Evolutionary conservation across 805 yeast species (phyloP).

Genomic region (Nakazawaea molendinolei): DNA sequence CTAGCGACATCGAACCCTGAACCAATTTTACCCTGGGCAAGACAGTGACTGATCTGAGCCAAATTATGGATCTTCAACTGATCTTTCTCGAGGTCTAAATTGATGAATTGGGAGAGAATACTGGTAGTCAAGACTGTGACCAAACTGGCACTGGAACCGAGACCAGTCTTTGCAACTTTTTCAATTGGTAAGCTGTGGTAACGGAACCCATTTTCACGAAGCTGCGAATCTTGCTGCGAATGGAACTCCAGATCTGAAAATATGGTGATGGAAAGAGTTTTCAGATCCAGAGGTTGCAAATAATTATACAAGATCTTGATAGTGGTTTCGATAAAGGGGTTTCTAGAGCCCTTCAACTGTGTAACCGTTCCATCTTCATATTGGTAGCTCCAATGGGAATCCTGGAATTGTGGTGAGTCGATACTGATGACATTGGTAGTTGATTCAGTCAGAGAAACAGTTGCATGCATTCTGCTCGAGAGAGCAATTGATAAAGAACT

Average conservation of each 20-base stretch:
- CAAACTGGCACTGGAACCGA: constrained; percentile 94
- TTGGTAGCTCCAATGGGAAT: constrained; percentile 62
- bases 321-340: constrained; percentile 73
- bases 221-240: constrained; percentile 50
- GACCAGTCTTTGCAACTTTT: constrained; percentile 85
- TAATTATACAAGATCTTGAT: constrained; percentile 1
- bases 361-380: constrained; percentile 11
- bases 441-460: constrained; percentile 25
- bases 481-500: constrained; percentile 79
- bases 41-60: constrained; percentile 86
- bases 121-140: constrained; percentile 77
- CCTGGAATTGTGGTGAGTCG: constrained; percentile 75
- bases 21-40: constrained; percentile 92
- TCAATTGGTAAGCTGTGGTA: constrained; percentile 56
- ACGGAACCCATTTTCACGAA: constrained; percentile 40
- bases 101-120: constrained; percentile 40
- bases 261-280: constrained; percentile 42
- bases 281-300: not conserved
- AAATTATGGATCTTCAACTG: constrained; percentile 59
- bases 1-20: constrained; percentile 98
- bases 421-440: constrained; percentile 32
- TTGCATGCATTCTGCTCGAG: constrained; percentile 84
- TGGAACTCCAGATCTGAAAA: constrained; percentile 89
- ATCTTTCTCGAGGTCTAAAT: constrained; percentile 19
- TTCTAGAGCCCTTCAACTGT: constrained; percentile 23